Conservation (phyloP, 306 rosid species). For the Prunus persica region Prunus_persica_NCBIv2 NC_034009.1:15605001-15605500, state of each 20-base stretch:
- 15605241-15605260: not conserved
- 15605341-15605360: constrained; percentile 48
- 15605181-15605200: not conserved
- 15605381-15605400: constrained; percentile 72
- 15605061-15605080: not conserved
- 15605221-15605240: not conserved
- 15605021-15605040: too few species aligned
- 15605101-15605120: not conserved
- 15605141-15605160: not conserved
- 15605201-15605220: not conserved
- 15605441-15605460: constrained; percentile 39
- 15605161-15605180: not conserved
- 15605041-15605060: too few species aligned
- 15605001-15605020: too few species aligned
- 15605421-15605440: constrained; percentile 62
- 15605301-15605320: constrained; percentile 36
- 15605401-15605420: constrained; percentile 38
- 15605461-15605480: not conserved
- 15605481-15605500: not conserved
- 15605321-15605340: constrained; percentile 55
- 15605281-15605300: not conserved
- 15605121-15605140: not conserved
- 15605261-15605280: constrained; percentile 1
- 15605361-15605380: constrained; percentile 53
- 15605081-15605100: not conserved